These are phyloP conservation scores for Termitomyces sp. DNA, from an alignment of 768 basidiomycete genomes.

Conservation along the genomic window DNA sequence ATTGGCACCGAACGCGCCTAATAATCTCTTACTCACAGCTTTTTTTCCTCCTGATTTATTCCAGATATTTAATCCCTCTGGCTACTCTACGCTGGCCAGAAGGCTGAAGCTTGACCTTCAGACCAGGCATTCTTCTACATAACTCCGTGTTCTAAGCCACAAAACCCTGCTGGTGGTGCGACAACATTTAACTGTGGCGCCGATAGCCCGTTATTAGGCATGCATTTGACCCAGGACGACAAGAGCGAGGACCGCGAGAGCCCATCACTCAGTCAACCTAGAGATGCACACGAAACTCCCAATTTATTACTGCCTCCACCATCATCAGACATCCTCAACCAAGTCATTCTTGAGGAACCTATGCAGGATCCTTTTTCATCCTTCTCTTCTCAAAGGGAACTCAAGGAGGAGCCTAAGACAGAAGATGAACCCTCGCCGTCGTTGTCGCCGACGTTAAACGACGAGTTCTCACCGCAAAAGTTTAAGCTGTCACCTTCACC, in stretches of 20 bases:
- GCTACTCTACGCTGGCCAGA: conserved; percentile 2
- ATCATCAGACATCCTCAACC: conserved; percentile 19
- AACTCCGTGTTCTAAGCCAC: conserved; percentile 1
- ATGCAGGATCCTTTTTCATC: conserved; percentile 21
- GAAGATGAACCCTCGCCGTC: conserved; percentile 26
- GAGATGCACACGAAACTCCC: conserved; percentile 7
- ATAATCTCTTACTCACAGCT: conserved; percentile 4
- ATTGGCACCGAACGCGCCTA: conserved; percentile 8
- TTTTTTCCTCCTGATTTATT: conserved; percentile 7
- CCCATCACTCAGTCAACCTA: conserved; percentile 14
- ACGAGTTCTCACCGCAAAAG: conserved; percentile 26
- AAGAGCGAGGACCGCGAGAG: conserved; percentile 15
- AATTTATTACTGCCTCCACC: conserved; percentile 14
- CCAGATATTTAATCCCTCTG: conserved; percentile 5
- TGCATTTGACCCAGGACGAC: conserved; percentile 9
- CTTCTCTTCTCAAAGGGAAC: conserved; percentile 22
- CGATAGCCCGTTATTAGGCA: conserved; percentile 1
- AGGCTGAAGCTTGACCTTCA: conserved; percentile 2
- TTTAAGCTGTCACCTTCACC: conserved; percentile 29
- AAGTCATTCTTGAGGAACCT: conserved; percentile 13
- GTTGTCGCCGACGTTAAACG: conserved; percentile 29
- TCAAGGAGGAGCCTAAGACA: conserved; percentile 26
- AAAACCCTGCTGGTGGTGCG: conserved; percentile 2
- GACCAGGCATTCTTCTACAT: background rate
- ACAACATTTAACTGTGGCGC: background rate